Base-by-base conservation (phyloP, 805 yeast genomes). In the Tetrapisispora taiwanensis region DNA sequence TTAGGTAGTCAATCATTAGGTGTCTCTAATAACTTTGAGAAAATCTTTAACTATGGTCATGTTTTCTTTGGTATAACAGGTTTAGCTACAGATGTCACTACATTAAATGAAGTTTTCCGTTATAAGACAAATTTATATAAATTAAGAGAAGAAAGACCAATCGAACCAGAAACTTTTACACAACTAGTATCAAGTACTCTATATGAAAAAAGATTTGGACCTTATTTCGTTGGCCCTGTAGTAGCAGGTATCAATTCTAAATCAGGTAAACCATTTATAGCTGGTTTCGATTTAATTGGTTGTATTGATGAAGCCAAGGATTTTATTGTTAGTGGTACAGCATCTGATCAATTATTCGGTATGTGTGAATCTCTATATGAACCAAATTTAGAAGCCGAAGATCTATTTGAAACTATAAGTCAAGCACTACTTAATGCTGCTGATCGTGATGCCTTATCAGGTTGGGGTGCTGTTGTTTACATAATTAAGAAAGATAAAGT, bases 381-480 rank as follows among this genome's bases (percentile, higher is more conserved):
- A 67, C 97, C 97, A 35, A 71, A 84, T 58, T 72, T 94, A 54
- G 97, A 79, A 63, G 88, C 97, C 6, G 97, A 92, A 53, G 96
- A 92, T 65, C 71, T 92, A 54, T 92, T 92, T 60, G 97, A 92
- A 66, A 90, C 97, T 34, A 84, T 88, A 52, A 80, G 94, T 54
- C 98, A 92, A 67, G 90, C 97, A 1, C 70, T 92, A 47, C 71
- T 92, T 70, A 87, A 84, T 62, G 97, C 96, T 17, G 94, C 84
- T 31, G 98, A 92, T 66, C 84, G 98, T 73, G 98, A 92, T 67
- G 95, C 97, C 6, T 73, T 92, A 46, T 81, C 95, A 27, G 99
- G 99, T 52, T 92, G 97, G 96, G 98, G 98, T 58, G 96, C 95
- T 8, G 84, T 86, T 15, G 97, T 92, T 20, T 90, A 90, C 66